Conservation (phyloP, 148 eudicot species). For the Fagopyrum tataricum region DNA sequence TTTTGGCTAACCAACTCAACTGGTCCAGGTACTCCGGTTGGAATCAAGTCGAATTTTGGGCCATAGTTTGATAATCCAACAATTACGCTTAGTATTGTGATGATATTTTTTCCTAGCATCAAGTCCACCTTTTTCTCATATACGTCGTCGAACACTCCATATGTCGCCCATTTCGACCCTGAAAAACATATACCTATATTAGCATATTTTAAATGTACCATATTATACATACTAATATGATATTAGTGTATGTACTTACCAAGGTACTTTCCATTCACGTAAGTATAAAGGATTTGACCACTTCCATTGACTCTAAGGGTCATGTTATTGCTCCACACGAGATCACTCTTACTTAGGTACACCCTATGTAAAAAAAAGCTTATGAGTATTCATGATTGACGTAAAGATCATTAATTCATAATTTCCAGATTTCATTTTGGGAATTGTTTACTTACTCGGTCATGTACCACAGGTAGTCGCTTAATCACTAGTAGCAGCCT, state of each 20-base stretch:
- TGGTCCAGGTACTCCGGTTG: slow-evolving; percentile 24
- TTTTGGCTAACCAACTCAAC: slow-evolving; percentile 19
- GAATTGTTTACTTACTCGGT: slow-evolving; percentile 34
- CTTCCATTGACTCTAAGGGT: slow-evolving; percentile 20
- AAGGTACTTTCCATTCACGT: slow-evolving; percentile 22
- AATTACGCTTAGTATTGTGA: slow-evolving; percentile 28
- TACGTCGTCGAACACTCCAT: background rate
- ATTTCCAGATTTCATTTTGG: no score
- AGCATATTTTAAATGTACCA: no score
- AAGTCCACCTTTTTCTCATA: slow-evolving; percentile 16
- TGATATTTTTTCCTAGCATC: slow-evolving; percentile 21
- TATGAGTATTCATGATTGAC: no score
- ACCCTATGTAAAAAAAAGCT: background rate
- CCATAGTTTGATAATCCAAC: slow-evolving; percentile 38
- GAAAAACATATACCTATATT: background rate
- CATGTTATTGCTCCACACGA: slow-evolving; percentile 17
- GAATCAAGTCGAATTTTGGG: slow-evolving; percentile 19
- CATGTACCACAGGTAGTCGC: slow-evolving; percentile 63
- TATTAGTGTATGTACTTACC: slow-evolving; percentile 12
- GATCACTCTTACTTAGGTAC: slow-evolving; percentile 15
- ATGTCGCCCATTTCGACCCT: slow-evolving; percentile 23
- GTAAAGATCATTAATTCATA: no score
- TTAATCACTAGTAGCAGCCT: slow-evolving; percentile 41
- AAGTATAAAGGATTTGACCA: slow-evolving; percentile 23
- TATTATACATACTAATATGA: no score